Percentiles rank a stretch among this genome's conserved stretches.
Conservation (phyloP, 345 rosid species). For the Sisymbrium altissimum region DNA sequence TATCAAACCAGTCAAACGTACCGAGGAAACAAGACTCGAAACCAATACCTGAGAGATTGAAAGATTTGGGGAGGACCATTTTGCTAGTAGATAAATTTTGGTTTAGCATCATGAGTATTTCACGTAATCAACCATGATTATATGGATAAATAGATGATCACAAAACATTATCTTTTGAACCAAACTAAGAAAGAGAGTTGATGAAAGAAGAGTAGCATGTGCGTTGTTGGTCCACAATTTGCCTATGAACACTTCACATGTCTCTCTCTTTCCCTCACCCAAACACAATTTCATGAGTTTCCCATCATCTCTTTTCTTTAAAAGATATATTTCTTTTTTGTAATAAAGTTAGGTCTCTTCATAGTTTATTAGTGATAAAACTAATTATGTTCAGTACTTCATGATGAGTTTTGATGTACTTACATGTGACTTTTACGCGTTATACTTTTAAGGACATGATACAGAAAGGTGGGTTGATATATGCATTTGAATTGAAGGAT, state of each 20-base stretch:
- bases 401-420: conserved; percentile 35
- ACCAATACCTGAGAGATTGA: not conserved
- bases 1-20: not conserved
- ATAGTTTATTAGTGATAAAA: conserved; percentile 26
- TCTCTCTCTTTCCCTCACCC: conserved; percentile 31
- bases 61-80: not conserved
- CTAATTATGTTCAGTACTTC: conserved; percentile 33
- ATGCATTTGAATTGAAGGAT: not conserved
- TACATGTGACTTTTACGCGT: conserved; percentile 30
- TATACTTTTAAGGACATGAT: conserved; percentile 28
- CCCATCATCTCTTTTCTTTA: conserved; percentile 23
- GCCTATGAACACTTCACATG: conserved; percentile 39
- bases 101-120: not conserved
- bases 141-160: not conserved
- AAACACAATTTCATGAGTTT: conserved; percentile 33
- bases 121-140: conserved; percentile 1
- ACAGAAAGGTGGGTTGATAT: conserved; percentile 21
- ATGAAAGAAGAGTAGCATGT: conserved; percentile 33
- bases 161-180: not conserved
- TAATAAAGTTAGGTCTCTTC: conserved; percentile 23
- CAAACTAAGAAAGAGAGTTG: conserved; percentile 20
- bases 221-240: conserved; percentile 39
- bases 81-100: not conserved
- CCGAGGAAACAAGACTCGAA: not conserved
- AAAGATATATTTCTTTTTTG: conserved; percentile 20